Percentiles rank a stretch among this genome's conserved stretches.
These are phyloP conservation scores for Dothidotthia symphoricarpi DNA, from an alignment of 2,329 filamentous ascomycete species.

Conservation along the genomic window DNA sequence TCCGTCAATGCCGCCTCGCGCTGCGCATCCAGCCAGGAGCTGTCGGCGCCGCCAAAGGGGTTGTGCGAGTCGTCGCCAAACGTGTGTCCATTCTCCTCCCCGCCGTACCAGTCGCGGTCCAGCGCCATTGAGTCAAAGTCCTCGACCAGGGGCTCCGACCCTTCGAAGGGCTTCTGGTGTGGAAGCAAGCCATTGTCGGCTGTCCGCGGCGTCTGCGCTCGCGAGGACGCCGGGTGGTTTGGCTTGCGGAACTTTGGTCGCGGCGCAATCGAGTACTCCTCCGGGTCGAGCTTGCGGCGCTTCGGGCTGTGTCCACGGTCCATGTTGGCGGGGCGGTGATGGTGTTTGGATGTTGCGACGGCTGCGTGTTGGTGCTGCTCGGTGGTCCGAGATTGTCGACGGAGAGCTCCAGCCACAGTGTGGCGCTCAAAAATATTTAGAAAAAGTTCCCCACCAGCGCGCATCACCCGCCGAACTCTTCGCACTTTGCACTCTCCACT, in stretches of 20 bases:
- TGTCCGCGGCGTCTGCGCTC: constrained; percentile 37
- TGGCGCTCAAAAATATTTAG: constrained; percentile 13
- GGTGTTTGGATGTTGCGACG: neutral
- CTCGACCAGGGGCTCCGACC: constrained; percentile 59
- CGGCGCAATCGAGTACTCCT: constrained; percentile 57
- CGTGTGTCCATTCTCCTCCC: constrained; percentile 79
- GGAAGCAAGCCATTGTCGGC: constrained; percentile 40
- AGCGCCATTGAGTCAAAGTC: constrained; percentile 71
- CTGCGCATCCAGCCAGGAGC: constrained; percentile 72
- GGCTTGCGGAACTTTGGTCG: constrained; percentile 46
- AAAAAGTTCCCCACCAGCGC: constrained; percentile 13
- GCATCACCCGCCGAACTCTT: neutral
- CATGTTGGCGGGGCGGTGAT: constrained; percentile 24
- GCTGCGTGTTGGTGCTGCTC: neutral
- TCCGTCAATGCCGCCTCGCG: constrained; percentile 71
- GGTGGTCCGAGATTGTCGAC: constrained; percentile 14
- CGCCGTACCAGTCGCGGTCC: constrained; percentile 90
- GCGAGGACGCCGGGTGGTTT: constrained; percentile 35
- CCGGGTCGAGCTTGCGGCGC: constrained; percentile 65
- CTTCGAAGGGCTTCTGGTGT: constrained; percentile 60
- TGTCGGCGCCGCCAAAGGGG: constrained; percentile 76
- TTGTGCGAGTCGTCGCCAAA: constrained; percentile 93
- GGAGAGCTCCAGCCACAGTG: constrained; percentile 21
- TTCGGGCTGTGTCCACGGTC: constrained; percentile 56
- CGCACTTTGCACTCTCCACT: constrained; percentile 5